Conservation (phyloP, 2,329 filamentous ascomycete species). For the Penicillium sp. region DNA sequence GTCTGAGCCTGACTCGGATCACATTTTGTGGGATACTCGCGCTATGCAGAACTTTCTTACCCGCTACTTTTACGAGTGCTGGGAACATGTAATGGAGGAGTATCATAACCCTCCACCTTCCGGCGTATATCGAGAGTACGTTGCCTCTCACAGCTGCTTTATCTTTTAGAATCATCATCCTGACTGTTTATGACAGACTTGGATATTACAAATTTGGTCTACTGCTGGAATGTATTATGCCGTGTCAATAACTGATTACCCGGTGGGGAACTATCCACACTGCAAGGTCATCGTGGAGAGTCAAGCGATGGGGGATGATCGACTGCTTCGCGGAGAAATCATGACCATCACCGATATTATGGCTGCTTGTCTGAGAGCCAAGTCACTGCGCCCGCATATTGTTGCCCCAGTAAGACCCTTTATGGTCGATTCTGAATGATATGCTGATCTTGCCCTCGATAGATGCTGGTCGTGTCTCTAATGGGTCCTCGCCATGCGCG, state of each 20-base stretch:
- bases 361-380: not conserved
- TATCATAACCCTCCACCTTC: not conserved
- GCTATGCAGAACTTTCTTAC: not conserved
- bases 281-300: not conserved
- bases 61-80: not conserved
- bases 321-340: slow-evolving; percentile 1
- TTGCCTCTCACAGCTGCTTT: not conserved
- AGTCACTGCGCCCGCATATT: not conserved
- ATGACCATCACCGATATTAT: not conserved
- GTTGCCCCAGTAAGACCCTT: not conserved
- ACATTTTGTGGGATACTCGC: not conserved
- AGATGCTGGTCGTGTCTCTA: not conserved
- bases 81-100: not conserved
- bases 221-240: not conserved
- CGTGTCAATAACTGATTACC: not conserved
- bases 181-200: not conserved
- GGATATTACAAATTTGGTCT: not conserved
- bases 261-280: not conserved
- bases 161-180: not conserved
- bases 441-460: not conserved
- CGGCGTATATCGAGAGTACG: not conserved
- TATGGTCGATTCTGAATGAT: not conserved
- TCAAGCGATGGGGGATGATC: not conserved
- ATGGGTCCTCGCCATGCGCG: not conserved
- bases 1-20: not conserved